Conservation (phyloP, 2,329 filamentous ascomycete genomes). For the Aplosporella prunicola region DNA sequence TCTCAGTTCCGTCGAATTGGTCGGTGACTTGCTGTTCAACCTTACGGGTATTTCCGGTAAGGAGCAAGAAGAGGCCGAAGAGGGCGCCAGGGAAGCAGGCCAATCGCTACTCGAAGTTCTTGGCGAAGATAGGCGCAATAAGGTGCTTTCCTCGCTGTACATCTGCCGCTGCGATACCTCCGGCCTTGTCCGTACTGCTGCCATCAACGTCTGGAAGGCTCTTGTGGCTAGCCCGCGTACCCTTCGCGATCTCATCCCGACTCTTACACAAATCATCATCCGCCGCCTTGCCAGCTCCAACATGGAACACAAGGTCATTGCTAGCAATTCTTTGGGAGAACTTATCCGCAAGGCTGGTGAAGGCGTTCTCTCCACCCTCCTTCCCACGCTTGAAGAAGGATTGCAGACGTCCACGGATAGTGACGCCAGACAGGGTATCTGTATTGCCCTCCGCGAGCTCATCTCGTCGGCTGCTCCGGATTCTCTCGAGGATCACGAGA, state of each 20-base stretch:
- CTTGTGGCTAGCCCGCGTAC: slow-evolving; percentile 85
- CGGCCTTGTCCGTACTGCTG: slow-evolving; percentile 77
- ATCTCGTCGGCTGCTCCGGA: slow-evolving; percentile 83
- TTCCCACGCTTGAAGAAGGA: slow-evolving; percentile 88
- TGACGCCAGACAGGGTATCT: slow-evolving; percentile 94
- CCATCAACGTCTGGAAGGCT: slow-evolving; percentile 93
- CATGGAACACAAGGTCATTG: slow-evolving; percentile 98
- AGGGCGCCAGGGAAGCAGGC: slow-evolving; percentile 74
- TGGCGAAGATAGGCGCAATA: slow-evolving; percentile 92
- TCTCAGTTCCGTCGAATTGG: slow-evolving; percentile 94
- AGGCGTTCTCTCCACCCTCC: slow-evolving; percentile 73
- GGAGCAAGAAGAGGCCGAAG: slow-evolving; percentile 69
- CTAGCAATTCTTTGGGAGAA: slow-evolving; percentile 91
- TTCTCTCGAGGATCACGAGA: slow-evolving; percentile 86
- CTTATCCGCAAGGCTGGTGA: slow-evolving; percentile 96
- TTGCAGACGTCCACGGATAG: slow-evolving; percentile 74
- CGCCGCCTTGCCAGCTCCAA: slow-evolving; percentile 88
- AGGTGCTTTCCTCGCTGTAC: slow-evolving; percentile 92
- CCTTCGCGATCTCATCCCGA: slow-evolving; percentile 90
- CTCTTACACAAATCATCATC: slow-evolving; percentile 89
- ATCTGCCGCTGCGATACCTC: slow-evolving; percentile 97
- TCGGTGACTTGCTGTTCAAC: slow-evolving; percentile 95
- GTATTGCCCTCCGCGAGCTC: slow-evolving; percentile 87
- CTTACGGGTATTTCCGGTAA: slow-evolving; percentile 83
- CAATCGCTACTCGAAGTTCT: slow-evolving; percentile 90